Evolutionary conservation across 768 basidiomycete species (phyloP).

Genomic region (Amanita fuliginea): DNA sequence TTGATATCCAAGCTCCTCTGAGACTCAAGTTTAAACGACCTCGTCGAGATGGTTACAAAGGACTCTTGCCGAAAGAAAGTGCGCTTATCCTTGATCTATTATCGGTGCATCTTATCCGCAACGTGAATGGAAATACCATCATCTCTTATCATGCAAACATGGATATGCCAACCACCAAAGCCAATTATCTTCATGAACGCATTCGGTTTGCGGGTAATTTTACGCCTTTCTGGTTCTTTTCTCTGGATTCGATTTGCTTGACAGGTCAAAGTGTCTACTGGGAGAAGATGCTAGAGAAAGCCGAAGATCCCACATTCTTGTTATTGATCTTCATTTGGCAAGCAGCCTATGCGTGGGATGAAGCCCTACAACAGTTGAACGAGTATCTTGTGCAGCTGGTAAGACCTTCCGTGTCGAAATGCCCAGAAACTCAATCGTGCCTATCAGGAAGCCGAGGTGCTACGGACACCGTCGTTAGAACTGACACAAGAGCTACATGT

Average conservation of each 20-base stretch:
- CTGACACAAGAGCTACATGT: slow-evolving; percentile 46
- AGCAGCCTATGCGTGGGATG: slow-evolving; percentile 52
- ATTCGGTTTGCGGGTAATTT: slow-evolving; percentile 33
- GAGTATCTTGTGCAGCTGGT: slow-evolving; percentile 38
- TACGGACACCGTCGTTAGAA: slow-evolving; percentile 27
- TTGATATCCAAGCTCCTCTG: slow-evolving; percentile 31
- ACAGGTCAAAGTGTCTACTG: slow-evolving; percentile 36
- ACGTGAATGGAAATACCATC: slow-evolving; percentile 32
- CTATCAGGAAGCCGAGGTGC: slow-evolving; percentile 37
- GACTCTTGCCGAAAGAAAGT: slow-evolving; percentile 13
- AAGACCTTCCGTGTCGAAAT: slow-evolving; percentile 9
- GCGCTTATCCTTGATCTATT: slow-evolving; percentile 34
- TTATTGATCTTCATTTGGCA: slow-evolving; percentile 48
- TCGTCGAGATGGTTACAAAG: background rate
- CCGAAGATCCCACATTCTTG: slow-evolving; percentile 44
- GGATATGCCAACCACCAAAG: slow-evolving; percentile 27
- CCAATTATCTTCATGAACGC: slow-evolving; percentile 31
- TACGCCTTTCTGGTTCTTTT: background rate
- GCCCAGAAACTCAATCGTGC: background rate
- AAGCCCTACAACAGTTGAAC: slow-evolving; percentile 43
- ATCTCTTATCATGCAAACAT: slow-evolving; percentile 37
- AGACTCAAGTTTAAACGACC: background rate
- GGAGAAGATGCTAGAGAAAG: slow-evolving; percentile 27
- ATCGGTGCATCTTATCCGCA: slow-evolving; percentile 37
- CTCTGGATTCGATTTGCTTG: slow-evolving; percentile 2